Evolutionary conservation across 2,329 filamentous ascomycete species (phyloP), one percentile per base, ranked within the genome.

Genomic region (Colletotrichum liriopes): DNA sequence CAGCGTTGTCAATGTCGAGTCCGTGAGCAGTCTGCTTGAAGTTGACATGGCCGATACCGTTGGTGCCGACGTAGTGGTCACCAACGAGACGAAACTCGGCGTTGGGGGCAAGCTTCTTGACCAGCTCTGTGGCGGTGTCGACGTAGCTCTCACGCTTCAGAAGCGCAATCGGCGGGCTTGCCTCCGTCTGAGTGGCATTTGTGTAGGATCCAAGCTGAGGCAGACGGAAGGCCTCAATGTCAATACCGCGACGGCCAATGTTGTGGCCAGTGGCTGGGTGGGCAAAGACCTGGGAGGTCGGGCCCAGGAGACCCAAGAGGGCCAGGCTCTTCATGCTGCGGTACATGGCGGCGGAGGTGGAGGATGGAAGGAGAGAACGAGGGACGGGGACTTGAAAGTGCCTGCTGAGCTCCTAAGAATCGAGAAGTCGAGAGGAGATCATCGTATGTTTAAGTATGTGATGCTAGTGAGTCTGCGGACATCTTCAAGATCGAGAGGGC

Each of bases 1-100:
- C 85, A 4, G 86, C 85, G 75, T 88, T 88, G 75, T 88, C 87
- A 68, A 89, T 85, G 69, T 88, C 87, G 16, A 89, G 76, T 4
- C 84, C 86, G 71, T 88, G 84, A 45, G 80, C 81, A 0, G 86
- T 88, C 79, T 89, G 87, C 80, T 87, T 87, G 81, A 88, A 88
- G 79, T 88, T 84, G 76, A 88, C 86, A 74, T 89, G 87, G 3
- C 83, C 83, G 70, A 89, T 81, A 18, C 87, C 87, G 73, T 87
- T 88, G 71, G 75, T 79, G 41, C 86, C 83, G 37, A 86, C 81
- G 72, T 88, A 88, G 74, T 84, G 81, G 76, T 88, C 85, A 16
- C 81, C 77, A 1, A 84, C 83, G 4, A 86, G 73, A 47, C 86
- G 84, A 77, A 88, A 89, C n/a, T 77, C 77, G 47, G 77, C 77